Conservation (phyloP, 2,329 filamentous ascomycete genomes). For the Xylariaceae sp. region DNA sequence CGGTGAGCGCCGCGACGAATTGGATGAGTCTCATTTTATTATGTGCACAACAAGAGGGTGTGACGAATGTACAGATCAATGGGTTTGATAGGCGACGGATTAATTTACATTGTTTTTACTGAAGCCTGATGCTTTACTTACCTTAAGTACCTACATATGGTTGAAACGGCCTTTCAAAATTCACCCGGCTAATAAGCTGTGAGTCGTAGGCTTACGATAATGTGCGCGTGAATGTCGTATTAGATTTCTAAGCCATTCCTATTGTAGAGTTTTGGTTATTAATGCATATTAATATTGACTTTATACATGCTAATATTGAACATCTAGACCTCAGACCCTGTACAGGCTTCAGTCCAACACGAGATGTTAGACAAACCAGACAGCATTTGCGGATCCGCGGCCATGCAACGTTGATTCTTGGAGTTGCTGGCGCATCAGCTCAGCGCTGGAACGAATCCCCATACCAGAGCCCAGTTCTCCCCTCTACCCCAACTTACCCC, state of each 20-base stretch:
- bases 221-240: conserved; percentile 5
- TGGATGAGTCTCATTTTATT: conserved; percentile 21
- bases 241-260: conserved; percentile 5
- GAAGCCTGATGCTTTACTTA: background rate
- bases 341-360: background rate
- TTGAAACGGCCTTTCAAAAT: background rate
- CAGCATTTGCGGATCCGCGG: background rate
- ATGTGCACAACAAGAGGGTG: background rate
- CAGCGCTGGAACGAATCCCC: too few species aligned
- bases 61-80: background rate
- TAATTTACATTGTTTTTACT: conserved; percentile 11
- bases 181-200: background rate
- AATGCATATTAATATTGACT: too few species aligned
- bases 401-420: conserved; percentile 8
- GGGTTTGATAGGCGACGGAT: background rate
- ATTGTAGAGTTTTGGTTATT: conserved; percentile 20
- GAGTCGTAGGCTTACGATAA: too few species aligned
- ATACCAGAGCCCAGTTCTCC: too few species aligned
- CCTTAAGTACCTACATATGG: too few species aligned
- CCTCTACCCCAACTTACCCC: too few species aligned
- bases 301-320: conserved; percentile 27
- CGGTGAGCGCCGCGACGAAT: conserved; percentile 4
- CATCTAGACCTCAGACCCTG: conserved; percentile 22
- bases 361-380: conserved; percentile 14
- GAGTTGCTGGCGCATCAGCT: too few species aligned